Percentiles rank a stretch among this genome's conserved stretches.
Conservation (phyloP, 2,329 filamentous ascomycete genomes). For the Elsinoe australis region DNA sequence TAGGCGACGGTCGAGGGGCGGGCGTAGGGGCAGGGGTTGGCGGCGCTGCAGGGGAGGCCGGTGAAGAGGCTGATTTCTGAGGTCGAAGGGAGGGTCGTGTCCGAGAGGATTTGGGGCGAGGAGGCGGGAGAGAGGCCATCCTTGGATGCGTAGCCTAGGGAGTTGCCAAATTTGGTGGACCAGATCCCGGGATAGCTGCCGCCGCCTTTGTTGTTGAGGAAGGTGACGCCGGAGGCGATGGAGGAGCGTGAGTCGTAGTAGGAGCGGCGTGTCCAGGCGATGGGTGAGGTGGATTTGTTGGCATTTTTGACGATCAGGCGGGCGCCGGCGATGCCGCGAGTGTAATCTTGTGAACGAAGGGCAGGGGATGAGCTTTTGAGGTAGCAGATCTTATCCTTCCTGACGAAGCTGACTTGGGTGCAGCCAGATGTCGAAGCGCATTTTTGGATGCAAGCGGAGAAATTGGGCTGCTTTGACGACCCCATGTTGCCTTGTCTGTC, state of each 20-base stretch:
- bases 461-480: neutral
- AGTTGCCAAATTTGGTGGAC: slow-evolving; percentile 17
- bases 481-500: slow-evolving; percentile 17
- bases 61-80: slow-evolving; percentile 16
- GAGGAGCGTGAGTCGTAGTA: slow-evolving; percentile 15
- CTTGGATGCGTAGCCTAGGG: slow-evolving; percentile 14
- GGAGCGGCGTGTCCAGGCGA: slow-evolving; percentile 15
- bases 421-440: slow-evolving; percentile 17
- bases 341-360: slow-evolving; percentile 5
- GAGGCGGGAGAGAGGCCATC: slow-evolving; percentile 4
- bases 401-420: slow-evolving; percentile 16
- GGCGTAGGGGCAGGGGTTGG: slow-evolving; percentile 16
- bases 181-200: slow-evolving; percentile 16
- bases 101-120: slow-evolving; percentile 15
- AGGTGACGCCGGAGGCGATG: slow-evolving; percentile 12
- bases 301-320: neutral
- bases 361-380: slow-evolving; percentile 9
- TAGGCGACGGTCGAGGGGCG: slow-evolving; percentile 15
- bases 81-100: slow-evolving; percentile 15
- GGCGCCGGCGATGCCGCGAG: neutral
- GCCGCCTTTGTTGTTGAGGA: slow-evolving; percentile 18
- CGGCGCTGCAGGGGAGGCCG: slow-evolving; percentile 2
- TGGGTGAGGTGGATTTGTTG: slow-evolving; percentile 8
- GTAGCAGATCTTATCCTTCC: slow-evolving; percentile 14
- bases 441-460: slow-evolving; percentile 17